These are phyloP conservation scores for Wallacemonas collosoma DNA, from an alignment of 208 protist genomes.

Conservation along the genomic window DNA sequence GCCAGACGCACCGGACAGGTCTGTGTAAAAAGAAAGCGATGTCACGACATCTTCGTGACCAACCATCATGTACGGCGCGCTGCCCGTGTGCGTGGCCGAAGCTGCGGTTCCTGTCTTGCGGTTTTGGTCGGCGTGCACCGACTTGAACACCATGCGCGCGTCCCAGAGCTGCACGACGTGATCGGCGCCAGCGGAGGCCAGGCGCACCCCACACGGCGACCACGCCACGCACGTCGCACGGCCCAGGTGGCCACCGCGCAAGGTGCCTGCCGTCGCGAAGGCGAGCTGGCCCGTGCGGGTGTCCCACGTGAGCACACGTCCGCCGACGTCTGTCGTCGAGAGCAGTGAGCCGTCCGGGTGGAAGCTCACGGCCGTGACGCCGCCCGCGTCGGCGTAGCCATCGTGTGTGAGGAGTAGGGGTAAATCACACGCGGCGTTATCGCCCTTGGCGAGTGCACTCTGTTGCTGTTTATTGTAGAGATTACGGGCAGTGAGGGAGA, in stretches of 20 bases:
- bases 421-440: slow-evolving; percentile 5
- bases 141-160: slow-evolving; percentile 50
- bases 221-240: slow-evolving; percentile 68
- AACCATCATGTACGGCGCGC: slow-evolving; percentile 53
- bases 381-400: slow-evolving; percentile 54
- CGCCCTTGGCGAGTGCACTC: not conserved
- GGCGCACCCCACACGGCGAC: slow-evolving; percentile 77
- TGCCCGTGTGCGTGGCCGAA: not conserved
- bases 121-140: slow-evolving; percentile 3
- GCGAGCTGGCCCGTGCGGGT: slow-evolving; percentile 58
- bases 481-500: slow-evolving; percentile 8
- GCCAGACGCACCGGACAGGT: slow-evolving; percentile 16
- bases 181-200: slow-evolving; percentile 77
- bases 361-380: slow-evolving; percentile 57
- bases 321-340: slow-evolving; percentile 64
- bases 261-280: slow-evolving; percentile 38
- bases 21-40: slow-evolving; percentile 65
- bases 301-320: slow-evolving; percentile 77
- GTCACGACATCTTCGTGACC: slow-evolving; percentile 87
- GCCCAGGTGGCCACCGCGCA: slow-evolving; percentile 59
- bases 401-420: slow-evolving; percentile 58
- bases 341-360: slow-evolving; percentile 81
- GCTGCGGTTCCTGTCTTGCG: too few relatives aligned
- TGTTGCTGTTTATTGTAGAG: slow-evolving; percentile 3
- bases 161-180: slow-evolving; percentile 80